phyloP scores from a whole-genome alignment of 352 stramenopile species.

The Globisporangium okanoganense region DNA sequence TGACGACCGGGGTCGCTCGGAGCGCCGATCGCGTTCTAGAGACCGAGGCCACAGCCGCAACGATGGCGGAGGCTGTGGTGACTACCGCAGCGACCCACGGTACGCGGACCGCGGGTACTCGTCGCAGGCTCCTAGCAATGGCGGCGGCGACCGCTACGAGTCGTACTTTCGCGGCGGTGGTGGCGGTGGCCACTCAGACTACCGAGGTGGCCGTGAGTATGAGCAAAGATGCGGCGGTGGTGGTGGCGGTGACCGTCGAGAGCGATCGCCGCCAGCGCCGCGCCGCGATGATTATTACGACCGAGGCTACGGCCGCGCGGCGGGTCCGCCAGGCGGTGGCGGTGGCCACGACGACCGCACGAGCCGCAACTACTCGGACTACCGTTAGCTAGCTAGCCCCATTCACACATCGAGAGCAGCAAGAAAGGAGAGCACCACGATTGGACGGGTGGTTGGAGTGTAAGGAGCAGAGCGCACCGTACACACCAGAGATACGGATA shows the following conservation, averaged over 20 bases:
- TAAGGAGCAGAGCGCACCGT: constrained; percentile 1
- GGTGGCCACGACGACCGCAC: constrained; percentile 57
- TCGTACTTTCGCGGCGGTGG: constrained; percentile 18
- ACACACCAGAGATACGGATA: not conserved
- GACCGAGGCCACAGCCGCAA: constrained; percentile 21
- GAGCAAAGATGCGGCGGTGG: constrained; percentile 22
- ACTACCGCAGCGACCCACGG: constrained; percentile 11
- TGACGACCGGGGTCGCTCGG: constrained; percentile 15
- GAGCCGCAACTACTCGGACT: constrained; percentile 46
- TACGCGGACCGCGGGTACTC: constrained; percentile 31
- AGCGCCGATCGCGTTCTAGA: constrained; percentile 24
- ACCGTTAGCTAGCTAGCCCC: constrained; percentile 23
- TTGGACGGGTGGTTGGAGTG: not conserved
- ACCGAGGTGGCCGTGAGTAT: constrained; percentile 13
- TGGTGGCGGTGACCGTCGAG: constrained; percentile 14
- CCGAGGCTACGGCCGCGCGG: constrained; percentile 32
- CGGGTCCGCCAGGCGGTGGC: constrained; percentile 13
- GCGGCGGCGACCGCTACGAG: constrained; percentile 17
- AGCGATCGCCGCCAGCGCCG: constrained; percentile 8
- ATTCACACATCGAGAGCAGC: not conserved
- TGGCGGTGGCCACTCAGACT: not conserved
- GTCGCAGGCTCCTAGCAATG: constrained; percentile 7
- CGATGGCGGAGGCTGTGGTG: constrained; percentile 4
- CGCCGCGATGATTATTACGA: constrained; percentile 15
- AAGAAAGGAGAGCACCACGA: not conserved